phyloP scores from a whole-genome alignment of 148 eudicot genomes.

The Cornus kousa region DNA sequence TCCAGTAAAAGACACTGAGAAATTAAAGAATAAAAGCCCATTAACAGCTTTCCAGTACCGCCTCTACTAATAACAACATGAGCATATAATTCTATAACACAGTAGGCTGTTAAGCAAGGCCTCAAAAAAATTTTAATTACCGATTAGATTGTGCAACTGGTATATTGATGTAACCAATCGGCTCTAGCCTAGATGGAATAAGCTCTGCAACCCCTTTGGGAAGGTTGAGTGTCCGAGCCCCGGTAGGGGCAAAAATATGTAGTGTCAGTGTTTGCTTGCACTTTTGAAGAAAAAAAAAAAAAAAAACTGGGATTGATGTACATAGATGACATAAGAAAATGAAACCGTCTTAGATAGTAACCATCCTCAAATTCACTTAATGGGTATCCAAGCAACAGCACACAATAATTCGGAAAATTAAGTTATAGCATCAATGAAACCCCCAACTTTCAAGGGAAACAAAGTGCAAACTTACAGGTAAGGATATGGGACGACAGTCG shows the following conservation, averaged over 20 bases:
- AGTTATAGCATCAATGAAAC: not conserved
- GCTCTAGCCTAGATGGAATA: too few species aligned
- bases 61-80: too few species aligned
- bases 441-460: not conserved
- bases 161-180: too few species aligned
- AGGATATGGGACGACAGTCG: slow-evolving; percentile 31
- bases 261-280: too few species aligned
- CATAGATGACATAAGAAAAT: not conserved
- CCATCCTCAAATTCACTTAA: not conserved
- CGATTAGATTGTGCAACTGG: not conserved
- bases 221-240: too few species aligned
- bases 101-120: not conserved
- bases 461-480: slow-evolving; percentile 53
- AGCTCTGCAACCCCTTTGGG: too few species aligned
- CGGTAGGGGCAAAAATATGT: too few species aligned
- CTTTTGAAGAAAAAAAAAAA: too few species aligned
- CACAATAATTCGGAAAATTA: not conserved
- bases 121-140: not conserved
- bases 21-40: too few species aligned
- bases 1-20: not conserved
- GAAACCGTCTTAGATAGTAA: not conserved
- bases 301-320: not conserved
- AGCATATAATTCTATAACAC: too few species aligned
- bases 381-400: not conserved
- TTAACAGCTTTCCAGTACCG: too few species aligned